Conservation (phyloP, 2,329 filamentous ascomycete genomes). For the Trichoderma semiorbis region DNA sequence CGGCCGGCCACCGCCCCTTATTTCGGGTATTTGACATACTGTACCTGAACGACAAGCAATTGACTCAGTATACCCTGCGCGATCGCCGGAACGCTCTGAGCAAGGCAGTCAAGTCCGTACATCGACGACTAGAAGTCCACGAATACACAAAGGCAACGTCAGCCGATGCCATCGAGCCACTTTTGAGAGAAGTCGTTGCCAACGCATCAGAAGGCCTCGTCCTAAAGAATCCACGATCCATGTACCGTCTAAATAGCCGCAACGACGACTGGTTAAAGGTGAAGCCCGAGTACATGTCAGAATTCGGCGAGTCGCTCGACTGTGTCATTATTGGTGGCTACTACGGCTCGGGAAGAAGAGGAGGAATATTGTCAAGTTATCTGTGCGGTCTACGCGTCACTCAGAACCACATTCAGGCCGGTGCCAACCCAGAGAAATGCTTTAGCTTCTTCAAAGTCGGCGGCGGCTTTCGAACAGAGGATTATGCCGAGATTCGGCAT, state of each 20-base stretch:
- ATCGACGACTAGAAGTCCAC: conserved; percentile 81
- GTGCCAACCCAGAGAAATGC: conserved; percentile 67
- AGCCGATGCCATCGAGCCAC: conserved; percentile 71
- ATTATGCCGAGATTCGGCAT: conserved; percentile 80
- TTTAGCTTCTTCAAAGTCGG: conserved; percentile 98
- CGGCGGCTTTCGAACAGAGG: conserved; percentile 81
- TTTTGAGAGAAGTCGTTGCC: conserved; percentile 77
- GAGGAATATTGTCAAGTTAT: conserved; percentile 79
- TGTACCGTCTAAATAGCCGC: conserved; percentile 82
- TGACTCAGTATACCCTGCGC: conserved; percentile 78
- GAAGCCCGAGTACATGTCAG: conserved; percentile 97
- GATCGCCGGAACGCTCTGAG: conserved; percentile 76
- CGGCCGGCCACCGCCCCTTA: conserved; percentile 58
- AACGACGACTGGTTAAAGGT: conserved; percentile 98
- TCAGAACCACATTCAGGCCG: conserved; percentile 59
- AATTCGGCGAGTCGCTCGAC: conserved; percentile 91
- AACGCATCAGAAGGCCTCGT: conserved; percentile 88
- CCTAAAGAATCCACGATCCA: conserved; percentile 85
- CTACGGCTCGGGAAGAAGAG: conserved; percentile 81
- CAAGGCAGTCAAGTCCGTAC: conserved; percentile 64
- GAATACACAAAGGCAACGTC: conserved; percentile 62
- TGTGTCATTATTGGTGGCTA: conserved; percentile 88
- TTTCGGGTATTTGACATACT: conserved; percentile 90
- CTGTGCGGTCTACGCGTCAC: conserved; percentile 82
- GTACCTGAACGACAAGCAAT: conserved; percentile 74